Evolutionary conservation across 75 land plant genomes (phyloP).

Genomic region (Gnetum montanum): DNA sequence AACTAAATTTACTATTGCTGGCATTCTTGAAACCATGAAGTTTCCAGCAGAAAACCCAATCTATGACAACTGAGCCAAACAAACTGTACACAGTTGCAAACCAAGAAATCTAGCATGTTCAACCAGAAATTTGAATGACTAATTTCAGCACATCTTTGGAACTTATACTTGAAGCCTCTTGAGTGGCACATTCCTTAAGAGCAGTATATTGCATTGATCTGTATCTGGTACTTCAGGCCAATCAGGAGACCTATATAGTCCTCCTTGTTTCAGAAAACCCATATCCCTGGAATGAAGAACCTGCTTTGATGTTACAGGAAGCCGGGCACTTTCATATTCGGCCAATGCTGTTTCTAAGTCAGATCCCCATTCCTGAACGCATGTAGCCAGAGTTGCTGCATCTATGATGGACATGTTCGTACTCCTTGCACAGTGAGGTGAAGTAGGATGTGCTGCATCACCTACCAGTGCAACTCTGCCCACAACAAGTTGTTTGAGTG

Average conservation of each 20-base stretch:
- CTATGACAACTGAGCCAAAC: no score
- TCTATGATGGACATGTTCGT: slow-evolving; percentile 90
- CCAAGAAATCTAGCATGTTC: no score
- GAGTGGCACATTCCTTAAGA: slow-evolving; percentile 39
- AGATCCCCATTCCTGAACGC: slow-evolving; percentile 40
- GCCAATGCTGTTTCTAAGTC: slow-evolving; percentile 26
- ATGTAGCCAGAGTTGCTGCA: slow-evolving; percentile 52
- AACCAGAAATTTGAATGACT: no score
- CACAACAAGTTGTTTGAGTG: slow-evolving; percentile 39
- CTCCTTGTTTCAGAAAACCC: slow-evolving; percentile 72
- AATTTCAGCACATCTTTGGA: no score
- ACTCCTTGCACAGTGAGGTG: slow-evolving; percentile 82
- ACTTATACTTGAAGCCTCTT: no score
- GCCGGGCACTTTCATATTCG: slow-evolving; percentile 44
- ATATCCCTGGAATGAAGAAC: slow-evolving; percentile 47
- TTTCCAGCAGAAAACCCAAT: no score
- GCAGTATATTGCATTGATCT: slow-evolving; percentile 22
- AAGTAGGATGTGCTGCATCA: slow-evolving; percentile 87
- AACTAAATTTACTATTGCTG: no score
- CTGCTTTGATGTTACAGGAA: slow-evolving; percentile 42
- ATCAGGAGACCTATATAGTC: slow-evolving; percentile 15
- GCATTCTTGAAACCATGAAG: no score
- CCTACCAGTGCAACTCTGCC: slow-evolving; percentile 68
- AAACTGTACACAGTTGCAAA: no score
- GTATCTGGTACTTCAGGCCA: slow-evolving; percentile 8